Evolutionary conservation across 148 eudicot genomes (phyloP).

Genomic region (Simmondsia chinensis): DNA sequence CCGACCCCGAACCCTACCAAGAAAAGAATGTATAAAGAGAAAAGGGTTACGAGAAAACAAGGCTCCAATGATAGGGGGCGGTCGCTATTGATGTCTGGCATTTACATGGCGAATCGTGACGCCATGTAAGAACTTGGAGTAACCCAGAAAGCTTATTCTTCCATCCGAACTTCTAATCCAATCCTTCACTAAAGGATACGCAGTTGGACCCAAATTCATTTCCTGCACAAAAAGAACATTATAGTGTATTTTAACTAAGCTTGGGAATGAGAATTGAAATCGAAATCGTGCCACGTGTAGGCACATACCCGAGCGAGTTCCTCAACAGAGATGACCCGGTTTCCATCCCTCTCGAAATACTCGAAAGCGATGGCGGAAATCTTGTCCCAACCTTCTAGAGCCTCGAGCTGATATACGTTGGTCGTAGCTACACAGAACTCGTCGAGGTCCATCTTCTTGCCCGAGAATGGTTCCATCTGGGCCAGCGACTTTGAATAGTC

Average conservation of each 20-base stretch:
- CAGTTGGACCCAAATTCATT: slow-evolving; percentile 52
- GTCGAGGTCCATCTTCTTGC: slow-evolving; percentile 58
- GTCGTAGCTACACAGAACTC: slow-evolving; percentile 87
- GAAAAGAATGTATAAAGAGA: too few relatives aligned
- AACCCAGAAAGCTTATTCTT: slow-evolving; percentile 74
- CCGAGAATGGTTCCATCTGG: slow-evolving; percentile 75
- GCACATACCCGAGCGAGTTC: slow-evolving; percentile 67
- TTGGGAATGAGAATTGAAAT: too few relatives aligned
- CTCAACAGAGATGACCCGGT: slow-evolving; percentile 48
- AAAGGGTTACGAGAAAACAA: too few relatives aligned
- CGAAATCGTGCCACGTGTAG: neutral
- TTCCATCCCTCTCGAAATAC: slow-evolving; percentile 76
- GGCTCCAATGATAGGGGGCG: too few relatives aligned
- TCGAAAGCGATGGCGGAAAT: slow-evolving; percentile 57
- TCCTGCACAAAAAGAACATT: slow-evolving; percentile 39
- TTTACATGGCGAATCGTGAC: slow-evolving; percentile 60
- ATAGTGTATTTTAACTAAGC: too few relatives aligned
- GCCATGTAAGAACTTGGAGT: slow-evolving; percentile 92
- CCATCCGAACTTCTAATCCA: slow-evolving; percentile 86
- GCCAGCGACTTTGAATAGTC: slow-evolving; percentile 1
- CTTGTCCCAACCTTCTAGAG: slow-evolving; percentile 81
- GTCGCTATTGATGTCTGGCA: slow-evolving; percentile 53
- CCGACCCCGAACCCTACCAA: too few relatives aligned
- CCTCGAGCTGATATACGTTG: slow-evolving; percentile 86
- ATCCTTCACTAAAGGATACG: slow-evolving; percentile 69